Evolutionary conservation across 1,284 basidiomycete species (phyloP).

Genomic region (Fomes fomentarius): DNA sequence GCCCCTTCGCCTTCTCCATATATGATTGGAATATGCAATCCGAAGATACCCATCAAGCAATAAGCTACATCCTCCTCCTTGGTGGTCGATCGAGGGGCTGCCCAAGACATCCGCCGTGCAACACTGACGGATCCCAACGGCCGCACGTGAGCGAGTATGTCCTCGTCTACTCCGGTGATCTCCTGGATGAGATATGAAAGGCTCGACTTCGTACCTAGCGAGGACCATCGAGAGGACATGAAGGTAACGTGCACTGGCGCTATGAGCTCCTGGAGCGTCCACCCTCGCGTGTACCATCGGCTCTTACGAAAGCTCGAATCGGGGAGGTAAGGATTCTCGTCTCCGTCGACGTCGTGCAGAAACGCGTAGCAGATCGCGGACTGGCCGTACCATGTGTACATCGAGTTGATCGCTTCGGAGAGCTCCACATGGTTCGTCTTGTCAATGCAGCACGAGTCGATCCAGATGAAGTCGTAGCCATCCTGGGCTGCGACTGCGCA

Average conservation of each 20-base stretch:
- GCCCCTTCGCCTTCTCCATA: constrained; percentile 12
- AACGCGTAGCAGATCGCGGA: constrained; percentile 11
- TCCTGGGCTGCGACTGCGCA: constrained; percentile 5
- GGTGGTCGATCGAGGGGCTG: constrained; percentile 1
- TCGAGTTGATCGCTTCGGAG: constrained; percentile 17
- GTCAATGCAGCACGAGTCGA: constrained; percentile 16
- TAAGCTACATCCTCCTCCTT: constrained; percentile 12
- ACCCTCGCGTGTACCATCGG: constrained; percentile 4
- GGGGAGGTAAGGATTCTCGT: background rate
- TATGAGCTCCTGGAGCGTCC: constrained; percentile 2
- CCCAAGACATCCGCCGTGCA: constrained; percentile 17
- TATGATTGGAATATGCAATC: constrained; percentile 6
- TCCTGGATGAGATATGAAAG: constrained; percentile 1
- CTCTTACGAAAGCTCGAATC: constrained; percentile 3
- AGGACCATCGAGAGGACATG: background rate
- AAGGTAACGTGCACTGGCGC: background rate
- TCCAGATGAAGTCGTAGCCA: constrained; percentile 9
- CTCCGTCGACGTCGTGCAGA: constrained; percentile 7
- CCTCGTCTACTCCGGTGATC: background rate
- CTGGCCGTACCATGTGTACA: constrained; percentile 15
- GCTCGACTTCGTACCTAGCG: background rate
- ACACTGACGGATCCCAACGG: constrained; percentile 3
- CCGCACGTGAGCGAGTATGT: background rate
- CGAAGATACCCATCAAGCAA: constrained; percentile 14
- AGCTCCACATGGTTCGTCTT: constrained; percentile 15